Evolutionary conservation across 2,329 filamentous ascomycete species (phyloP), one percentile per base, ranked within the genome.

Genomic region (Gliomastix tumulicola): DNA sequence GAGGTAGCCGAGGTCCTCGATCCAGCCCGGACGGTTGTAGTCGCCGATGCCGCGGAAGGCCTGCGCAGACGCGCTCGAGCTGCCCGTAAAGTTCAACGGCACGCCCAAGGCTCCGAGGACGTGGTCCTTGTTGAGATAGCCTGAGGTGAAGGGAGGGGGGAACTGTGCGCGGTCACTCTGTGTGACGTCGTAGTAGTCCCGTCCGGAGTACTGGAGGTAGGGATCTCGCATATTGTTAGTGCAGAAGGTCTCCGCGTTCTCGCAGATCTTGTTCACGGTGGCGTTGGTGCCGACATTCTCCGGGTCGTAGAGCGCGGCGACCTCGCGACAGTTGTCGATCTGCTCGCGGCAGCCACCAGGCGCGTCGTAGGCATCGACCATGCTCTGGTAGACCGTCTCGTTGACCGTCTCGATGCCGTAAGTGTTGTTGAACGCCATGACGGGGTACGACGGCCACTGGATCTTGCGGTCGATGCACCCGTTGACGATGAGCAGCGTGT

Each of bases 401-500:
- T 55, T 56, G 41, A 58, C 46, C 1, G 54, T 50, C 30, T 55
- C 30, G 33, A 49, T 40, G 30, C 49, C 53, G 41, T 58, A 58
- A 4, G 52, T 49, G 42, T 61, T 60, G 33, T 49, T 49, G 47
- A 51, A 49, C 10, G 55, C 51, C 41, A 57, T 57, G 12, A 49
- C 48, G 2, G 53, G 50, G 17, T 57, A 58, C 2, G 53, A 53
- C 43, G 49, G 50, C 42, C 52, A 57, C 30, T 60, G 54, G 4
- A 56, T 48, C 27, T 49, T 48, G 17, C 57, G 54, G 44, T 79
- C 73, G 40, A 74, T 65, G 58, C 69, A 75, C 19, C 70, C 72
- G 47, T 78, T 78, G 54, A 75, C 69, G 42, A 79, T 65, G 12
- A 71, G 68, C 7, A 79, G 58, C 0, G 71, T 67, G 7, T 71